A percentile compares a stretch with the other conserved stretches of the same genome.
phyloP scores from a whole-genome alignment of 306 rosid species.

The Albizia julibrissin region DNA sequence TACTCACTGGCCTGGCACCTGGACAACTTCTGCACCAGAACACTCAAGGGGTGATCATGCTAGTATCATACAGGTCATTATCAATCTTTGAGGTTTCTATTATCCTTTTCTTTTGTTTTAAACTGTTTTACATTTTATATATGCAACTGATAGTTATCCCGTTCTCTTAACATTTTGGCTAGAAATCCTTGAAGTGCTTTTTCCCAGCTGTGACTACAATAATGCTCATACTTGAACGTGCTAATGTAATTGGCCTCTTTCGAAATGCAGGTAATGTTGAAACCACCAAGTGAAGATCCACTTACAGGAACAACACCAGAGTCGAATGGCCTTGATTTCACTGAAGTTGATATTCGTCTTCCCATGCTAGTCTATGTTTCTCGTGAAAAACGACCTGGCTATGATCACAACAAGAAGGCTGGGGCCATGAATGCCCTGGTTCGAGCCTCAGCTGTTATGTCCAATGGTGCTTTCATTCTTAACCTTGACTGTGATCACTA shows the following conservation, averaged over 20 bases:
- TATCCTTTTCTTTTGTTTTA: slow-evolving; percentile 6
- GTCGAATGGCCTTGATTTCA: slow-evolving; percentile 45
- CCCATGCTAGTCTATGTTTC: slow-evolving; percentile 83
- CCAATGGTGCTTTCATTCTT: slow-evolving; percentile 80
- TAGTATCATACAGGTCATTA: slow-evolving; percentile 71
- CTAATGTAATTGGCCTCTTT: slow-evolving; percentile 11
- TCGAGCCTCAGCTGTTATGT: slow-evolving; percentile 80
- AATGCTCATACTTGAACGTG: slow-evolving; percentile 3
- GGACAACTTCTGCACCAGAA: slow-evolving; percentile 55
- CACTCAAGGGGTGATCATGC: slow-evolving; percentile 83
- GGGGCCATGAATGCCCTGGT: slow-evolving; percentile 89
- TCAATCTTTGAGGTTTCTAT: slow-evolving; percentile 10
- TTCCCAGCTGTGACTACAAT: neutral
- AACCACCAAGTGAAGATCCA: slow-evolving; percentile 76
- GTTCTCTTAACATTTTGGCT: neutral
- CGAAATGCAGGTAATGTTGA: slow-evolving; percentile 63
- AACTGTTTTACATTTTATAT: no score
- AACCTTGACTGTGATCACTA: slow-evolving; percentile 86
- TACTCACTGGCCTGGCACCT: slow-evolving; percentile 82
- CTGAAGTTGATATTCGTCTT: slow-evolving; percentile 76
- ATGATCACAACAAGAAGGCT: slow-evolving; percentile 88
- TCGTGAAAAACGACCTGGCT: slow-evolving; percentile 83
- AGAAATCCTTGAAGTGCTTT: neutral
- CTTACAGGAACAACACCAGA: slow-evolving; percentile 49
- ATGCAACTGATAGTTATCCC: no score